Conservation (phyloP, 164 flowering plant genomes). For the Hamamelis virginiana region DNA sequence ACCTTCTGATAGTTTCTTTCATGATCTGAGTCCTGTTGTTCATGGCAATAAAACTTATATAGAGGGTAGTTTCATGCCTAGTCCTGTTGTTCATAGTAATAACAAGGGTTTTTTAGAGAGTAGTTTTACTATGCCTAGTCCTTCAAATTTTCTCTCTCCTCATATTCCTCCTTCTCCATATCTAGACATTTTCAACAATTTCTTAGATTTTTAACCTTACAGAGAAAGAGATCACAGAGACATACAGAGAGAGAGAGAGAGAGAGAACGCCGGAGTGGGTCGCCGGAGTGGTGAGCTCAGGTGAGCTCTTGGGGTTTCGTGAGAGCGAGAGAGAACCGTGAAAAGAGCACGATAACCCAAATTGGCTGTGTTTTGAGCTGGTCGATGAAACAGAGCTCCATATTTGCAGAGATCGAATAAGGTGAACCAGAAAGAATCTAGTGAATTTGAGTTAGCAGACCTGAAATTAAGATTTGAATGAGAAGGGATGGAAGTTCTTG, state of each 20-base stretch:
- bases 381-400: constrained; percentile 23
- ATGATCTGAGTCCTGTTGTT: constrained; percentile 36
- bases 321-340: constrained; percentile 50
- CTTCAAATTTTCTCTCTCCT: constrained; percentile 32
- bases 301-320: no score
- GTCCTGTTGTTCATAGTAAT: no score
- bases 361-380: constrained; percentile 25
- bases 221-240: no score
- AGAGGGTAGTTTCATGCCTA: constrained; percentile 32
- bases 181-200: constrained; percentile 43
- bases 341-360: constrained; percentile 45
- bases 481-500: no score
- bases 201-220: constrained; percentile 19
- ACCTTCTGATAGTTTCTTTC: constrained; percentile 28
- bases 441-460: no score
- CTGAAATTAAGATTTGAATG: no score
- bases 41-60: constrained; percentile 21
- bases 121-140: no score
- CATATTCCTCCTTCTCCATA: constrained; percentile 28
- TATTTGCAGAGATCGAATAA: constrained; percentile 7
- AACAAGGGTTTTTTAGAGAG: no score
- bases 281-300: no score
- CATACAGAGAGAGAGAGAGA: no score
- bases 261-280: no score
- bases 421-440: no score